Percentiles rank a stretch among this genome's conserved stretches.
Evolutionary conservation across 176 grass and related monocot species (phyloP).

Genomic region (Bolboschoenus planiculmis): DNA sequence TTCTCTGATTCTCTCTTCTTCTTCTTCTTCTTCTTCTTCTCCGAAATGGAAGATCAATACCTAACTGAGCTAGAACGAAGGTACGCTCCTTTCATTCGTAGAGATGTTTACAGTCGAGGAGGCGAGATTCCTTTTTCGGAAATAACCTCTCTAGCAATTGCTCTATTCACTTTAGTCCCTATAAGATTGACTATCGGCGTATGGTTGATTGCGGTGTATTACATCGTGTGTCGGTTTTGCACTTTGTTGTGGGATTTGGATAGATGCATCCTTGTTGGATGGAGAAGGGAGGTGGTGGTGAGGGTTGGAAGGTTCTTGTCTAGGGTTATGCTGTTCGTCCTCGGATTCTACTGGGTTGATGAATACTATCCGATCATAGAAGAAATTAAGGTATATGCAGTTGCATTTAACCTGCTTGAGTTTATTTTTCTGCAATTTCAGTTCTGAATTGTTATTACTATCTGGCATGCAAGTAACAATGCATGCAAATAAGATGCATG

Average conservation of each 20-base stretch:
- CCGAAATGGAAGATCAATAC: conserved; percentile 8
- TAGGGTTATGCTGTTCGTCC: not conserved
- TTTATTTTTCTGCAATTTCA: not conserved
- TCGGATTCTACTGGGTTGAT: conserved; percentile 8
- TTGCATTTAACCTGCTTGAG: not conserved
- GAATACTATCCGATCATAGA: conserved; percentile 6
- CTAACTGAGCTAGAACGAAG: not conserved
- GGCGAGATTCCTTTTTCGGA: conserved; percentile 4
- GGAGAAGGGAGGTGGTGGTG: conserved; percentile 10
- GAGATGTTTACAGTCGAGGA: not conserved
- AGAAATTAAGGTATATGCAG: not conserved
- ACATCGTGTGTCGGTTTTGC: not conserved
- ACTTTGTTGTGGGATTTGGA: conserved; percentile 20
- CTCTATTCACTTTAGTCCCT: conserved; percentile 5
- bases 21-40: not conserved
- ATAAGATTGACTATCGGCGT: not conserved
- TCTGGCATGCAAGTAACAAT: not conserved
- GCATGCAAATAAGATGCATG: not conserved
- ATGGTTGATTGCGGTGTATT: conserved; percentile 9
- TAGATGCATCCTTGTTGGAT: not conserved
- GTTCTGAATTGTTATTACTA: not conserved
- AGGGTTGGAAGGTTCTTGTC: not conserved
- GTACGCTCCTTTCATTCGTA: conserved; percentile 9
- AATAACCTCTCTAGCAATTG: not conserved
- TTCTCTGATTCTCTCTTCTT: not conserved